A percentile compares a stretch with the other conserved stretches of the same genome.
These are phyloP conservation scores for Avicennia marina DNA, from an alignment of 257 asterid species.

Conservation along the genomic window DNA sequence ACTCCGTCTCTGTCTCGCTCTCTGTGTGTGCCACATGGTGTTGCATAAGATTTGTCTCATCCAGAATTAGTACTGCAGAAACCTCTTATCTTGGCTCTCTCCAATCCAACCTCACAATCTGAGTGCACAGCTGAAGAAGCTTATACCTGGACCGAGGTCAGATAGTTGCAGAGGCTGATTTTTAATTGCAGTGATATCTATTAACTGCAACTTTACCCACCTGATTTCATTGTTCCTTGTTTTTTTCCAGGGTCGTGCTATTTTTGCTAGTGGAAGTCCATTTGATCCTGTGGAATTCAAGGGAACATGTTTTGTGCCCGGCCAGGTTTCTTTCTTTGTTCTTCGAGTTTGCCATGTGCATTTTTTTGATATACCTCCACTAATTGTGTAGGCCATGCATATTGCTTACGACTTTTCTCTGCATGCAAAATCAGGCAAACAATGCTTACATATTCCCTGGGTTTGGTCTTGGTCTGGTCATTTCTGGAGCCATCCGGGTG, in stretches of 20 bases:
- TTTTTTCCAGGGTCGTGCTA: slow-evolving; percentile 66
- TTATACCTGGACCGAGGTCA: slow-evolving; percentile 83
- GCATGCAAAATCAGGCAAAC: slow-evolving; percentile 59
- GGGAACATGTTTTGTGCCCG: slow-evolving; percentile 58
- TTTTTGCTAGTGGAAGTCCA: slow-evolving; percentile 94
- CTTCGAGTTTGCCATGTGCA: not conserved
- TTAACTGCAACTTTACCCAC: not conserved
- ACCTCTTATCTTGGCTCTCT: slow-evolving; percentile 95
- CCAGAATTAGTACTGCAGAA: slow-evolving; percentile 37
- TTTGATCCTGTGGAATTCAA: slow-evolving; percentile 68
- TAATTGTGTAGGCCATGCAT: not conserved
- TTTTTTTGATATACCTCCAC: not conserved
- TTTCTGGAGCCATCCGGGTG: slow-evolving; percentile 85
- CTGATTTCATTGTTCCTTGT: slow-evolving; percentile 1
- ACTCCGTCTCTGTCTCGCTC: not conserved
- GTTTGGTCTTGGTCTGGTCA: slow-evolving; percentile 85
- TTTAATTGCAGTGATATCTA: not conserved
- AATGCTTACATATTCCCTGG: slow-evolving; percentile 96
- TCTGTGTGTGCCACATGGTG: not conserved
- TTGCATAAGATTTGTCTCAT: slow-evolving; percentile 18
- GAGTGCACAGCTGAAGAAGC: slow-evolving; percentile 99
- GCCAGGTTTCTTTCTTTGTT: slow-evolving; percentile 54
- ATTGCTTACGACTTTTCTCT: not conserved
- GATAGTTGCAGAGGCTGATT: slow-evolving; percentile 10
- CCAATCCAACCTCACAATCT: slow-evolving; percentile 95